Conservation (phyloP, 345 rosid genomes). For the Anastatica hierochuntica region DNA sequence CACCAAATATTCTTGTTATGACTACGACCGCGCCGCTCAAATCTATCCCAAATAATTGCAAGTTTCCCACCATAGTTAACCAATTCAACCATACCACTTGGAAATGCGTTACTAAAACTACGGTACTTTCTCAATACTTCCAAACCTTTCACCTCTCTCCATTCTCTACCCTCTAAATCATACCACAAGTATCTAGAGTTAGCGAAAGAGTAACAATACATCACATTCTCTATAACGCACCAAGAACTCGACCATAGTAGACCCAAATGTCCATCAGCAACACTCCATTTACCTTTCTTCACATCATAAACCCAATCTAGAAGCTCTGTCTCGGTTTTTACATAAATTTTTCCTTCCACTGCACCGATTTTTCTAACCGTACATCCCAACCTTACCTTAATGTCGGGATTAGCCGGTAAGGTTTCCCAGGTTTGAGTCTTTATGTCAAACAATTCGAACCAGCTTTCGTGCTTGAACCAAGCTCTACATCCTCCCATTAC, state of each 20-base stretch:
- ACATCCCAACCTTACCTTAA: neutral
- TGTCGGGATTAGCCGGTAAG: neutral
- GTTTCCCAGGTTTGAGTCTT: constrained; percentile 6
- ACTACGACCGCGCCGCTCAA: constrained; percentile 1
- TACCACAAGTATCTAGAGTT: neutral
- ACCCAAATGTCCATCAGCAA: neutral
- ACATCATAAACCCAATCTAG: constrained; percentile 6
- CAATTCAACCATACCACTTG: neutral
- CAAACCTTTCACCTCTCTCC: constrained; percentile 10
- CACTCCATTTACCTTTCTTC: constrained; percentile 4
- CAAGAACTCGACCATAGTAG: neutral
- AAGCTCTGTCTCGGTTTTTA: neutral
- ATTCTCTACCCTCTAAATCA: neutral
- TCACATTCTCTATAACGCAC: constrained; percentile 17
- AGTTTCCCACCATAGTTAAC: constrained; percentile 12
- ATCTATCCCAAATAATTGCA: constrained; percentile 1
- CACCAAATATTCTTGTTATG: constrained; percentile 6
- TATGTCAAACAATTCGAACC: constrained; percentile 12
- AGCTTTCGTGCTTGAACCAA: neutral
- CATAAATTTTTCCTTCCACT: constrained; percentile 4
- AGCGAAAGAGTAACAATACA: neutral
- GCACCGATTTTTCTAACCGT: neutral
- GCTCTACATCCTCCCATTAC: constrained; percentile 2
- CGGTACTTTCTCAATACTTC: neutral
- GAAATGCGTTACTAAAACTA: neutral